Evolutionary conservation across 495 filamentous ascomycete genomes (phyloP).

Genomic region (Neurospora sublineolata): DNA sequence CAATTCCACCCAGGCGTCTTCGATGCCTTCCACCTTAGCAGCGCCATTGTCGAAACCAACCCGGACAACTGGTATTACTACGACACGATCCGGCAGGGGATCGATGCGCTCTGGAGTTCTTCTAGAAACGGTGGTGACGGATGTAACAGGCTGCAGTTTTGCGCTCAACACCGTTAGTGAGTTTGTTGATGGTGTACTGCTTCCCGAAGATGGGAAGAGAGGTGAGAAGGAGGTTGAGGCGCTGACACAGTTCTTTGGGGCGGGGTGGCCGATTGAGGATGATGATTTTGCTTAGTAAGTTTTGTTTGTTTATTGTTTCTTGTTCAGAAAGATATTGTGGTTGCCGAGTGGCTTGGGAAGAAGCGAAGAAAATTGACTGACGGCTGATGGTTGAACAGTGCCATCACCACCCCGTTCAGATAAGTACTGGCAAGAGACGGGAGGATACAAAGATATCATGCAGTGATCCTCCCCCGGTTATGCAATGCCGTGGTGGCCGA

Average conservation of each 20-base stretch:
- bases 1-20: constrained; percentile 50
- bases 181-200: constrained; percentile 41
- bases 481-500: constrained; percentile 22
- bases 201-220: neutral
- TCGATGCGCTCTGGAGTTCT: constrained; percentile 26
- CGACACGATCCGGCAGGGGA: constrained; percentile 45
- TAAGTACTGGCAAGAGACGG: constrained; percentile 19
- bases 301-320: too few species aligned
- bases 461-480: constrained; percentile 42
- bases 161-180: constrained; percentile 44
- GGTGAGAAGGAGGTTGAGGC: constrained; percentile 11
- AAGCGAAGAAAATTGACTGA: constrained; percentile 21
- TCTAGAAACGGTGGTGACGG: neutral
- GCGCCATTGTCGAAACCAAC: constrained; percentile 49
- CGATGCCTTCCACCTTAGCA: constrained; percentile 54
- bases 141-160: constrained; percentile 38
- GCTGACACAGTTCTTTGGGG: constrained; percentile 12
- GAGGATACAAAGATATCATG: constrained; percentile 35
- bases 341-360: constrained; percentile 17
- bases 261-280: constrained; percentile 14
- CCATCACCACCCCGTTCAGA: constrained; percentile 14
- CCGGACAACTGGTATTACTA: constrained; percentile 58
- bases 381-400: neutral
- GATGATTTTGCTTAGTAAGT: constrained; percentile 20
- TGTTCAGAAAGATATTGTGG: neutral